phyloP scores from a whole-genome alignment of 257 asterid species.

The Ophiorrhiza pumila region DNA sequence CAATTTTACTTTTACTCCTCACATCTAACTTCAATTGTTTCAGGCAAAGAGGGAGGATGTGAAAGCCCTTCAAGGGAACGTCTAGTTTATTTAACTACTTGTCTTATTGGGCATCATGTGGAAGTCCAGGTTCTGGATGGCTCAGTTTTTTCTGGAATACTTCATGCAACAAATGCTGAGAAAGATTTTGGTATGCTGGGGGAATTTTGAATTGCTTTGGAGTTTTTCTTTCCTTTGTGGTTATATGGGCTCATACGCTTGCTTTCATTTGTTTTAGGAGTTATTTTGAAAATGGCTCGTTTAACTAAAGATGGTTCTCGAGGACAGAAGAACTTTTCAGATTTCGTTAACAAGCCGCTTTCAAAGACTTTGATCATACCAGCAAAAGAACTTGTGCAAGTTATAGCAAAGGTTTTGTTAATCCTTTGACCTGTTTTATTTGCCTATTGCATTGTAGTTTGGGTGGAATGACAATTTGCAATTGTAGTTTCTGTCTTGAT shows the following conservation, averaged over 20 bases:
- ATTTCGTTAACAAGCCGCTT: conserved; percentile 50
- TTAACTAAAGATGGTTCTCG: conserved; percentile 64
- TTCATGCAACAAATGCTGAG: conserved; percentile 73
- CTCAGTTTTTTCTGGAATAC: conserved; percentile 77
- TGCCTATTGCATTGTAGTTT: not conserved
- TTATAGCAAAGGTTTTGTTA: conserved; percentile 73
- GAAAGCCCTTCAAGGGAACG: conserved; percentile 71
- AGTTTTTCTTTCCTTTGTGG: conserved; percentile 6
- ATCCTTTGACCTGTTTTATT: not conserved
- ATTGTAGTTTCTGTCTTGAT: not conserved
- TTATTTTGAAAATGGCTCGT: conserved; percentile 87
- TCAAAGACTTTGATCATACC: conserved; percentile 64
- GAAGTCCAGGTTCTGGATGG: conserved; percentile 94
- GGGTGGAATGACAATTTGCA: not conserved
- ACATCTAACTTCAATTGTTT: conserved; percentile 26
- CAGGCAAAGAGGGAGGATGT: conserved; percentile 58
- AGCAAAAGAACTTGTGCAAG: conserved; percentile 83
- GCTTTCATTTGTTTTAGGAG: conserved; percentile 46
- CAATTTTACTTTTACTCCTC: conserved; percentile 1
- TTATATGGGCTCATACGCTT: not conserved
- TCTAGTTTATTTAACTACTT: conserved; percentile 53
- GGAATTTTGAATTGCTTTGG: not conserved
- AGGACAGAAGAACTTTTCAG: conserved; percentile 47
- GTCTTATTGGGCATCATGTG: conserved; percentile 89
- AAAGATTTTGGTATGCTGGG: conserved; percentile 69